These are phyloP conservation scores for Limonium bicolor DNA, from an alignment of 148 eudicot species.

Conservation along the genomic window DNA sequence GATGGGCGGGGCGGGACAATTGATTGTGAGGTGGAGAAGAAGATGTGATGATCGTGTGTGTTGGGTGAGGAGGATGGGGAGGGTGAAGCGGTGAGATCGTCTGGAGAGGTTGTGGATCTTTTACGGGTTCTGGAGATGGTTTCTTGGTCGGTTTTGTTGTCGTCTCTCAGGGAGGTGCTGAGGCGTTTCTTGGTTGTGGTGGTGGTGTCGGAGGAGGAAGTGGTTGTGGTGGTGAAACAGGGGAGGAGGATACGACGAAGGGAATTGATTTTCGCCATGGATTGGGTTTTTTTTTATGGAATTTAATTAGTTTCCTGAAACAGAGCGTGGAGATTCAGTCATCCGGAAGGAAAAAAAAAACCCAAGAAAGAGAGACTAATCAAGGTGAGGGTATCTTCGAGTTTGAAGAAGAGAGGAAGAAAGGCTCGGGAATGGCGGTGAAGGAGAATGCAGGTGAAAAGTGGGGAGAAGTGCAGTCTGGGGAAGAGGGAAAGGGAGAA, in stretches of 20 bases:
- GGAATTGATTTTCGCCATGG: constrained; percentile 47
- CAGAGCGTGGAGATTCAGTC: background rate
- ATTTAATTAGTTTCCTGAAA: background rate
- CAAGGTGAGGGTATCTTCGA: background rate
- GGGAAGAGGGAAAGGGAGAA: background rate
- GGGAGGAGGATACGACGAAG: constrained; percentile 62
- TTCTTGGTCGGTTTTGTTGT: constrained; percentile 10
- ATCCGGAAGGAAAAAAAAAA: background rate
- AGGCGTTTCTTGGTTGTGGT: constrained; percentile 52
- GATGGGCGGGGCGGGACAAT: constrained; percentile 47
- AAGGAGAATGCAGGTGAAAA: too few species aligned
- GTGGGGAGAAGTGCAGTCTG: background rate
- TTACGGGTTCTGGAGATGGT: constrained; percentile 2
- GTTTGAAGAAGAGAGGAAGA: background rate
- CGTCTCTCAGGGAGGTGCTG: constrained; percentile 66
- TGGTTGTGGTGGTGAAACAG: constrained; percentile 25
- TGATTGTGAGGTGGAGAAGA: constrained; percentile 10
- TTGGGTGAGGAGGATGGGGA: constrained; percentile 1
- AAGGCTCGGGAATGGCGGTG: background rate
- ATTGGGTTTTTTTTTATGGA: background rate
- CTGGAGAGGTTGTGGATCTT: constrained; percentile 4
- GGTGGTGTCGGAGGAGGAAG: constrained; percentile 12
- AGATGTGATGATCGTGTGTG: constrained; percentile 4
- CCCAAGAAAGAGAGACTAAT: background rate
- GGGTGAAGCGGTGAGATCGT: constrained; percentile 7